Percentiles rank a stretch among this genome's conserved stretches.
These are phyloP conservation scores for Podospora sp. DNA, from an alignment of 495 filamentous ascomycete species.

Conservation along the genomic window DNA sequence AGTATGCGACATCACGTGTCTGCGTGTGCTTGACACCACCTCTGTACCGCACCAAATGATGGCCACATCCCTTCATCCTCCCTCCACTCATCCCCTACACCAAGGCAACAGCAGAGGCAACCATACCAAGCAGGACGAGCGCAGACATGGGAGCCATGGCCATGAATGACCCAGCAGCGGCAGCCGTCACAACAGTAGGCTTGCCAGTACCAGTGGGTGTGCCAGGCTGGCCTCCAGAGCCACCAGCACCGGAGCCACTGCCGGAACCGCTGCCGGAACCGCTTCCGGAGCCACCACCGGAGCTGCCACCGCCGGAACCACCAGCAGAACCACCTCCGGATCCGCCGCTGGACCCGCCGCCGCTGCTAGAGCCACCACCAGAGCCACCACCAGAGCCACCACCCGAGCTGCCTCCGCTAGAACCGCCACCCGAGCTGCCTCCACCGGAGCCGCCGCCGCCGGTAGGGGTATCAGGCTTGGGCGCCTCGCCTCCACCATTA, in stretches of 20 bases:
- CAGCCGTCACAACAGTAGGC: neutral
- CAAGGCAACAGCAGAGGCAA: neutral
- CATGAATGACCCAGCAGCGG: neutral
- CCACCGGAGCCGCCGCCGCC: no score
- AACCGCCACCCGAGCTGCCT: neutral
- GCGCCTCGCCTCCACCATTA: neutral
- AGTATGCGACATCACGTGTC: no score
- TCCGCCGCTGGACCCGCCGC: neutral
- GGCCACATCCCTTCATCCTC: neutral
- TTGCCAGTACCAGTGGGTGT: neutral
- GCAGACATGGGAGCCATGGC: neutral
- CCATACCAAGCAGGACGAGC: neutral
- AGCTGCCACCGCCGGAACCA: neutral
- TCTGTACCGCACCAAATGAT: no score
- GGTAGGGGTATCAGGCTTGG: no score
- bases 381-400: neutral
- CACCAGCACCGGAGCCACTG: neutral
- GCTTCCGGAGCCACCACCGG: neutral
- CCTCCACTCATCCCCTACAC: neutral
- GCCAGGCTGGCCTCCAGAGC: neutral
- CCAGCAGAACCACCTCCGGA: neutral
- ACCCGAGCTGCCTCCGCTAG: neutral
- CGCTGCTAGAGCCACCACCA: neutral
- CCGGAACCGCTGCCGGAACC: neutral
- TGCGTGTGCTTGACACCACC: no score